Base-by-base conservation (phyloP, 371 early-diverging fungal genomes). In the Lichtheimia hyalospora region DNA sequence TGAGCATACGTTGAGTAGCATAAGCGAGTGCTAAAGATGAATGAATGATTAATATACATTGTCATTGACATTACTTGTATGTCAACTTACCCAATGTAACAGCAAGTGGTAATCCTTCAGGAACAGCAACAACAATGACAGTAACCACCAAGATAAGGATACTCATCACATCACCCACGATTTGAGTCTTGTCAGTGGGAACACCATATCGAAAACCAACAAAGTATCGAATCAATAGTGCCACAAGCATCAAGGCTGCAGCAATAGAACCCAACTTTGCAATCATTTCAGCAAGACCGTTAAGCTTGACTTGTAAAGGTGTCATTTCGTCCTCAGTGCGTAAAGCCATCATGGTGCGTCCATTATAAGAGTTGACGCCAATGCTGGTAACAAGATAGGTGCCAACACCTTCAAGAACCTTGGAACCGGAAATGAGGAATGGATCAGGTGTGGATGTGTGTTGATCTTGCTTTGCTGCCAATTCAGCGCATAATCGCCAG, bases 71-170 rank as follows among this genome's bases (percentile, higher is more conserved):
- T 15, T 6, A 16, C 41, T 42, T 42, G 40, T 3, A 43, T 56
- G 44, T 48, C 7, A 28, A 12, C 21, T 62, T 67, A 77, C 77
- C 77, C 56, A 91, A 65, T 2, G 92, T 90, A 5, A 92, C 91
- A 21, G 91, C 90, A 48, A 92, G 62, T 0, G 92, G 92, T 5
- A 92, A 68, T n/a, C 92, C 92, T 68, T 92, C 92, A 0, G 92
- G 92, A n/a, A 90, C 91, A 39, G 92, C 92, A 2, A 91, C 90
- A 4, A 91, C 92, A 41, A 91, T 70, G 3, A 91, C 78, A 0
- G 90, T 90, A 34, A 91, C 81, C 18, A 86, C 73, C 0, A 83
- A 70, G 60, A 90, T 89, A 39, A 90, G 40, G 43, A 91, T 90
- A 48, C 71, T 58, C 58, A 85, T 83, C 25, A 90, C 60, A 15